Conservation (phyloP, 2,329 filamentous ascomycete species). For the Aspergillus aculeatinus region DNA sequence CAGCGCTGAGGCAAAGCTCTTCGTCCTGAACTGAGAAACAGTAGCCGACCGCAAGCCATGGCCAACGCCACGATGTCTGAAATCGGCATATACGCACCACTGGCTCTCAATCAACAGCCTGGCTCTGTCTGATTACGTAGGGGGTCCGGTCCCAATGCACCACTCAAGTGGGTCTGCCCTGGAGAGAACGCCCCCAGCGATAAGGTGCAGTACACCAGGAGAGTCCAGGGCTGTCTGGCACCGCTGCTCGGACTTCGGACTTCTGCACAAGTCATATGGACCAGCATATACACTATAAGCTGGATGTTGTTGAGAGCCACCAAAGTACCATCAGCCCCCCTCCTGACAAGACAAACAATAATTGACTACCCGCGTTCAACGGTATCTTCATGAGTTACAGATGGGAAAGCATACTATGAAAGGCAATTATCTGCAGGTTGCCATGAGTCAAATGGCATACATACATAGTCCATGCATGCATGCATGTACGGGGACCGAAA, state of each 20-base stretch:
- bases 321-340: not conserved
- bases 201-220: not conserved
- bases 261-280: not conserved
- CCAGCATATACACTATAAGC: not conserved
- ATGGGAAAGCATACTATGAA: not conserved
- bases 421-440: slow-evolving; percentile 13
- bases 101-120: not conserved
- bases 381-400: not conserved
- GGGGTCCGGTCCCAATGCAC: slow-evolving; percentile 1
- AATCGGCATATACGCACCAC: not conserved
- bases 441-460: slow-evolving; percentile 21
- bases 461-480: slow-evolving; percentile 17
- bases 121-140: slow-evolving; percentile 1
- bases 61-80: slow-evolving; percentile 16
- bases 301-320: not conserved
- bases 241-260: not conserved
- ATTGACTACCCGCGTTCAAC: not conserved
- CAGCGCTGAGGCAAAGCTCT: not conserved
- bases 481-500: slow-evolving; percentile 14
- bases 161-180: not conserved
- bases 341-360: not conserved
- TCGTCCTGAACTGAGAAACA: not conserved
- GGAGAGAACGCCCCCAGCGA: too few species aligned
- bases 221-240: not conserved
- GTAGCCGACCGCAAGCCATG: slow-evolving; percentile 9